A percentile compares a stretch with the other conserved stretches of the same genome.
Conservation (phyloP, 2,329 filamentous ascomycete genomes). For the Ascochyta viciae-villosae region DNA sequence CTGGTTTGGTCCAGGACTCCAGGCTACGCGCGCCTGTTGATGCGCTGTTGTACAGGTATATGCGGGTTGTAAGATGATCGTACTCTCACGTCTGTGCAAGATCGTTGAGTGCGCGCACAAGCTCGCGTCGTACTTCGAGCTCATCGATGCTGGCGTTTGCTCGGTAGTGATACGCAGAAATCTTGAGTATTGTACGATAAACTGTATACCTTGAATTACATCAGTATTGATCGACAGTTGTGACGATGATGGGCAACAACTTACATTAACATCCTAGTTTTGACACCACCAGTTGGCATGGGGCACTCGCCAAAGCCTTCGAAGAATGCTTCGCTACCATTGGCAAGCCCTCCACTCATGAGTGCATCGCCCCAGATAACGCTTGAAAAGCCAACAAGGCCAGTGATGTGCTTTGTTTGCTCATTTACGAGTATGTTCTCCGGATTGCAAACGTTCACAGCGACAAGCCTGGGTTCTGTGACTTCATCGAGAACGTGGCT, state of each 20-base stretch:
- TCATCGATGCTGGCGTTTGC: conserved; percentile 51
- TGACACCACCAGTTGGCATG: conserved; percentile 38
- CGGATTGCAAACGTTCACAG: conserved; percentile 57
- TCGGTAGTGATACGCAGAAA: conserved; percentile 55
- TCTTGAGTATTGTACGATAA: conserved; percentile 52
- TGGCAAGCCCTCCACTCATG: conserved; percentile 56
- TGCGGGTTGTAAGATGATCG: not conserved
- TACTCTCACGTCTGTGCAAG: conserved; percentile 39
- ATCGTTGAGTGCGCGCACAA: conserved; percentile 50
- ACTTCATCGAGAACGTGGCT: conserved; percentile 58
- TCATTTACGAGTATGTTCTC: conserved; percentile 61
- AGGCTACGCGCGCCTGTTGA: not conserved
- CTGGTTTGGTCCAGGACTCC: not conserved
- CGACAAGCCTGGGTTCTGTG: conserved; percentile 58
- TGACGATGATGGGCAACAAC: conserved; percentile 18
- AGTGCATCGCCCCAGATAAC: conserved; percentile 64
- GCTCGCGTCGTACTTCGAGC: conserved; percentile 51
- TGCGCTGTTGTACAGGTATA: not conserved
- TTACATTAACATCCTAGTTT: conserved; percentile 52
- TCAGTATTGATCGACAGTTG: conserved; percentile 10
- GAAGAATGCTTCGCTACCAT: conserved; percentile 51
- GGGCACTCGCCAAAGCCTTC: conserved; percentile 52
- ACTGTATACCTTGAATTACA: conserved; percentile 50
- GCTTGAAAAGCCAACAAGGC: conserved; percentile 61
- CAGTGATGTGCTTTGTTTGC: conserved; percentile 56